phyloP scores from a whole-genome alignment of 164 flowering plant genomes.

The Malania oleifera region DNA sequence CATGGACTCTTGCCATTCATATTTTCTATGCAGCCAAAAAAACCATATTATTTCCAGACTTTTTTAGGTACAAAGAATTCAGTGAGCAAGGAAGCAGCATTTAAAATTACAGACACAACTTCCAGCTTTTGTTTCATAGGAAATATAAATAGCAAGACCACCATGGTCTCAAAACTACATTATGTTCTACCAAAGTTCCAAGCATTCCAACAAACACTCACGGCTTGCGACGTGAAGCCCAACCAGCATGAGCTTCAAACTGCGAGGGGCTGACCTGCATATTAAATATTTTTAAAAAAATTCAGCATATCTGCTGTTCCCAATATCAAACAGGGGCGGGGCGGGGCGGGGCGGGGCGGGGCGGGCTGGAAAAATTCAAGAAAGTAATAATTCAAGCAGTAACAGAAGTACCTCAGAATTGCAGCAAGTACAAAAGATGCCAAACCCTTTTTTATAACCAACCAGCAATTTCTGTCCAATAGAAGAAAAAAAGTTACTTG shows the following conservation, averaged over 20 bases:
- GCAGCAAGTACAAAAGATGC: conserved; percentile 73
- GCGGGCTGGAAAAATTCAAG: not conserved
- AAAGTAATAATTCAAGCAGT: conserved; percentile 4
- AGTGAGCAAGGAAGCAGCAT: too few relatives aligned
- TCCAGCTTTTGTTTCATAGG: not conserved
- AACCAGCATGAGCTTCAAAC: conserved; percentile 98
- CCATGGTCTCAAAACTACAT: too few relatives aligned
- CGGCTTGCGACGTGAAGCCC: conserved; percentile 86
- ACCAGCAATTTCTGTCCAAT: conserved; percentile 51
- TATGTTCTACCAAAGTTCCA: not conserved
- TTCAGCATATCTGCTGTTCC: conserved; percentile 15
- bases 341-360: too few relatives aligned
- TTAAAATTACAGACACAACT: too few relatives aligned
- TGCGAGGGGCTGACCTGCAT: conserved; percentile 85
- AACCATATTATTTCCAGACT: too few relatives aligned
- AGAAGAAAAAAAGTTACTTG: not conserved
- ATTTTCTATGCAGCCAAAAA: not conserved
- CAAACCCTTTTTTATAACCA: conserved; percentile 71
- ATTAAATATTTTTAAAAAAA: conserved; percentile 10
- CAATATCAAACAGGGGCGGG: too few relatives aligned
- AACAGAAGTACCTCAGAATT: conserved; percentile 44
- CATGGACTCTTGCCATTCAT: not conserved
- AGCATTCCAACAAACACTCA: conserved; percentile 32
- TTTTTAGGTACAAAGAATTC: too few relatives aligned
- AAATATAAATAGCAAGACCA: not conserved